Base-by-base conservation (phyloP, 129 eudicot species). In the Saussurea involucrata region DNA sequence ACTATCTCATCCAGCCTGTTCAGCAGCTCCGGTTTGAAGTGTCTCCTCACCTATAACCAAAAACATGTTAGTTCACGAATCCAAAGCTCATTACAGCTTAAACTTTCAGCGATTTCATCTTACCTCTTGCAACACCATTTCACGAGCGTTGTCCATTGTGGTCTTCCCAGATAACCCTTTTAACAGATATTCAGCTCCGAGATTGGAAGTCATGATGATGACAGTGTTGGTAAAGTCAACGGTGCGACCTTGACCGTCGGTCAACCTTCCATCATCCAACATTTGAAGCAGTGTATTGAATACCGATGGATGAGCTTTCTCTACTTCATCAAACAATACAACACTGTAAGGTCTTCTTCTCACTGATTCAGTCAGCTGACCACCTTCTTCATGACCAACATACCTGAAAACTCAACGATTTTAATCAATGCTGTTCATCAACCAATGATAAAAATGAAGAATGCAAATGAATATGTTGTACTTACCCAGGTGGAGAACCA, bases 401-500 rank as follows among this genome's bases (percentile, higher is more conserved):
- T 94, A 91, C 4, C 97, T 91, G 68, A 53, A 42, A 0, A 36
- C 8, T 22, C 0, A 66, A 46, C 13, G 36, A 1, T 17, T 21
- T 17, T 32, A 53, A n/a, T 13, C 12, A 12, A 1, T 24, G 1
- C 5, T 20, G 34, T 73, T 33, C 27, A 0, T 20, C 1, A 9
- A 40, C 6, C 11, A 20, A 28, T 20, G 9, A 6, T 55, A 57
- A 32, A 11, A 17, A 27, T 3, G 8, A 17, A 0, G 13, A 12
- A 18, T 5, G 32, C 20, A 9, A 37, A 31, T 11, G 10, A 22
- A 31, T 6, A 31, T 3, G 21, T 13, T 55, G 2, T 28, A 83
- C 92, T 78, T 83, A 93, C 96, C 98, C 97, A 17, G 99, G 99
- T 66, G 99, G 99, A 76, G 99, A 97, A n/a, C 99, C 99, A 32